Evolutionary conservation across 257 asterid genomes (phyloP), one percentile per base, ranked within the genome.

Genomic region (Solanum infundibuliforme): DNA sequence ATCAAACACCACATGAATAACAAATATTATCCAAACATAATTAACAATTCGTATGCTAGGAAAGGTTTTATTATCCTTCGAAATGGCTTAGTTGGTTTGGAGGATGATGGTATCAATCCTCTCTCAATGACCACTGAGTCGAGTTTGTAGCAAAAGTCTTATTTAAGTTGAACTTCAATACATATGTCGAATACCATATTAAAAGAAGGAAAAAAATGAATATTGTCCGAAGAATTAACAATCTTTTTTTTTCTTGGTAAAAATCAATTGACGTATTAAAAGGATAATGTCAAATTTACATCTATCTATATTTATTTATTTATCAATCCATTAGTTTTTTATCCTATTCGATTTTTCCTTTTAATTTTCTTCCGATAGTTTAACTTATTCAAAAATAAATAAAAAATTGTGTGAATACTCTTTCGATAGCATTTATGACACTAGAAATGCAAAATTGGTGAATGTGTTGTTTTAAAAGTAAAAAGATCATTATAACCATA

Each of bases 41-140:
- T 21, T 58, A 58, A 48, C 58, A 48, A 48, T 13, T 5, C 58
- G 1, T 48, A 48, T 5, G 7, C 0, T 48, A 48, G 7, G 6
- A 13, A 48, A 48, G 58, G 3, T 48, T 48, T 48, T 13, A 13
- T 48, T 48, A 3, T 48, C 7, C 21, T 48, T 48, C 7, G 0
- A 48, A 48, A 14, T 48, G 7, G 1, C 58, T 48, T 1, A 48
- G 0, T 48, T 48, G 58, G 0, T 14, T 13, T 48, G 7, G 1
- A 48, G 1, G 21, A 0, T 48, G 8, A 0, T 14, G 8, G 8
- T 0, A 48, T 0, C 21, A 0, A 14, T 48, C 21, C 21, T 48
- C 58, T 14, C 21, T 48, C 7, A 14, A 48, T 14, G 21, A 5
- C 58, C 3, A 0, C 0, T 48, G 3, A 48, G 0, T 46, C 3